Base-by-base conservation (phyloP, 257 asterid genomes). In the Przewalskia tangutica region DNA sequence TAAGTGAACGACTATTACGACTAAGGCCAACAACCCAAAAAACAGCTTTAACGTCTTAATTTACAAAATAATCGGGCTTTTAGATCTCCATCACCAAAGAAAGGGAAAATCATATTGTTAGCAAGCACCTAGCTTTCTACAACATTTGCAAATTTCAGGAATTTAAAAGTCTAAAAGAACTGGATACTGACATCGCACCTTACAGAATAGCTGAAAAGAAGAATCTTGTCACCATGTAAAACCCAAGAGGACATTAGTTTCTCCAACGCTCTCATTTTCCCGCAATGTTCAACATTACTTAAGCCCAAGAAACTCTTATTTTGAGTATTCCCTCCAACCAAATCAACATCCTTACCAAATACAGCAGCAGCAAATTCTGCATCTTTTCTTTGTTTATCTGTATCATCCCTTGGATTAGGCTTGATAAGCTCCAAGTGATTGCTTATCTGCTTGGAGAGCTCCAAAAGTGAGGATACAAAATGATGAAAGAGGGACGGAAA, bases 361-460 rank as follows among this genome's bases (percentile, higher is more conserved):
- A 95, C 93, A 56, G 95, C 90, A 79, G 91, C 71, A 78, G 95
- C 95, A 84, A 94, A 95, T 84, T 90, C 94, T 10, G 92, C 90
- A 90, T 95, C 99, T 86, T 87, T 95, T 78, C 86, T 86, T 84
- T 94, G 99, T 86, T 95, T 95, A 68, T 91, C 94, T 67, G 81
- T 91, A 83, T 94, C 97, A 81, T 95, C 98, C 86, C 85, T 95
- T 46, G 92, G 86, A 88, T 91, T 94, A 77, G 99, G 97, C 89
- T 95, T 95, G 86, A 95, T 92, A 84, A 95, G 99, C 92, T 95
- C 98, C 84, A 95, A 89, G 88, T 95, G 99, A 86, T 95, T 95
- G 89, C 98, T 92, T 82, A 95, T 86, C 98, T 95, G 85, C 62
- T 67, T 73, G 42, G 18, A 86, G 66, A 77, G 60, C 34, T 54